Conservation (phyloP, 768 basidiomycete species). For the Russula sp. region DNA sequence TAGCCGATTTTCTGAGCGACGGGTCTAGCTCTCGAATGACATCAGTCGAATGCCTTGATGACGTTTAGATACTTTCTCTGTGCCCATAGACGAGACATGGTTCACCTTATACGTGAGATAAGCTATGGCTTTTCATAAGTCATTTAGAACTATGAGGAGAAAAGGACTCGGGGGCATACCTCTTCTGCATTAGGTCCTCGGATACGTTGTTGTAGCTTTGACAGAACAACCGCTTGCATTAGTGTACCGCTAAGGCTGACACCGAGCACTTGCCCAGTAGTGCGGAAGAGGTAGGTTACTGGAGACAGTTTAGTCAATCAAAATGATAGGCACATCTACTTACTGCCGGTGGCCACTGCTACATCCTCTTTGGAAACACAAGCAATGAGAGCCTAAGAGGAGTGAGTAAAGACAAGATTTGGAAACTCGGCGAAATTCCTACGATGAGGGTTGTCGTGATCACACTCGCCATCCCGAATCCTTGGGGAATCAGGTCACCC, state of each 20-base stretch:
- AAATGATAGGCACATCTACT: constrained; percentile 37
- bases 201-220: constrained; percentile 70
- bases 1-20: constrained; percentile 53
- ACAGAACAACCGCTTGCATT: constrained; percentile 72
- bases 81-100: constrained; percentile 26
- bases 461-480: constrained; percentile 79
- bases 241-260: constrained; percentile 86
- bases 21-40: constrained; percentile 67
- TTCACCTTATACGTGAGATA: constrained; percentile 67
- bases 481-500: constrained; percentile 77
- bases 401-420: constrained; percentile 15
- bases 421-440: constrained; percentile 34
- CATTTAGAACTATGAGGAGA: constrained; percentile 18
- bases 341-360: constrained; percentile 88
- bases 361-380: constrained; percentile 75
- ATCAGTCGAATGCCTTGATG: constrained; percentile 61
- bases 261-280: constrained; percentile 92
- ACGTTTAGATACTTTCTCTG: constrained; percentile 2
- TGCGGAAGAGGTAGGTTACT: constrained; percentile 94
- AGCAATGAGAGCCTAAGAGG: constrained; percentile 79
- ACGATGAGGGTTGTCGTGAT: constrained; percentile 88
- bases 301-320: constrained; percentile 9
- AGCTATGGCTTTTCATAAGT: constrained; percentile 45
- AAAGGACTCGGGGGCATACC: constrained; percentile 45
- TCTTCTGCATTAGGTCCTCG: constrained; percentile 69